Percentiles rank a stretch among this genome's conserved stretches.
Evolutionary conservation across 2,329 filamentous ascomycete species (phyloP).

Genomic region (Apiospora kogelbergensis): DNA sequence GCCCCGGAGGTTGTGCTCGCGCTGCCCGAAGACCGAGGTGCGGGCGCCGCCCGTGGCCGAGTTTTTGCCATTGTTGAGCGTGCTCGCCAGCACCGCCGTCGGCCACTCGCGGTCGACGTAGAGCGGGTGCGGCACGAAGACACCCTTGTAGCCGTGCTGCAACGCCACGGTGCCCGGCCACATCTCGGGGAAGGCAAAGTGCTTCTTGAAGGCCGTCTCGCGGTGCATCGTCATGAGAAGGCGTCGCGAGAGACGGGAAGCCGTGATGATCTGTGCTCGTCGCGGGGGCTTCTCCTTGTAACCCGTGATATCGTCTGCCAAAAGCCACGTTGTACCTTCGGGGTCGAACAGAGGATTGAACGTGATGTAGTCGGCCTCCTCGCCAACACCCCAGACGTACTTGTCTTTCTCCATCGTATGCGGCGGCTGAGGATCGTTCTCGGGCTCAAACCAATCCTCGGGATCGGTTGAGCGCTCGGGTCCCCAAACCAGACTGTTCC

Average conservation of each 20-base stretch:
- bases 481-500: slow-evolving; percentile 74
- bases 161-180: slow-evolving; percentile 86
- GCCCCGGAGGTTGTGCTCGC: slow-evolving; percentile 85
- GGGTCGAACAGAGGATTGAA: slow-evolving; percentile 93
- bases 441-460: slow-evolving; percentile 70
- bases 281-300: slow-evolving; percentile 69
- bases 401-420: slow-evolving; percentile 74
- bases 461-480: slow-evolving; percentile 68
- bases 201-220: slow-evolving; percentile 80
- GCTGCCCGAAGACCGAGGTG: slow-evolving; percentile 74
- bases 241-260: slow-evolving; percentile 77
- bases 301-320: slow-evolving; percentile 80
- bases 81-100: slow-evolving; percentile 69
- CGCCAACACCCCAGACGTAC: slow-evolving; percentile 83
- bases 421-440: slow-evolving; percentile 73
- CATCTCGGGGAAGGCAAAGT: slow-evolving; percentile 95
- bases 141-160: slow-evolving; percentile 90
- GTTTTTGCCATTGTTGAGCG: slow-evolving; percentile 78
- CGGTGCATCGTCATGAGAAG: slow-evolving; percentile 86
- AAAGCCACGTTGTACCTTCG: slow-evolving; percentile 80
- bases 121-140: slow-evolving; percentile 85
- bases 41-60: slow-evolving; percentile 72
- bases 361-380: slow-evolving; percentile 89
- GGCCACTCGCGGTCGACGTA: slow-evolving; percentile 90
- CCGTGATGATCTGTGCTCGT: slow-evolving; percentile 85